Percentiles rank a stretch among this genome's conserved stretches.
phyloP scores from a whole-genome alignment of 78 protist species.

The Goniomonas avonlea region DNA sequence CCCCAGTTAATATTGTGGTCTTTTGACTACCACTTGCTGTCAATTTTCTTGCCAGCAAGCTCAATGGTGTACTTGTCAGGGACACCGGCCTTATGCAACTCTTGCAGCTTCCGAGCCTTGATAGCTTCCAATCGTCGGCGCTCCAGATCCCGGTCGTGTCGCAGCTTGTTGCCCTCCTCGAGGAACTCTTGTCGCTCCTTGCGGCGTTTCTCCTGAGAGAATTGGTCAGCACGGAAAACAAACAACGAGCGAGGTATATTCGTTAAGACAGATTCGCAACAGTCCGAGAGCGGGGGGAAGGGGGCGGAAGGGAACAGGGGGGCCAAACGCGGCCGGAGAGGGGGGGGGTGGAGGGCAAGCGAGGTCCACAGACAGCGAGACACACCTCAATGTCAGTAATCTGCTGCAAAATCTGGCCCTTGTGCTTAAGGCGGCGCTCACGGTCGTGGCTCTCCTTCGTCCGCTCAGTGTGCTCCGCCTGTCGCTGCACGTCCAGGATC shows the following conservation, averaged over 20 bases:
- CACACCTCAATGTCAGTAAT: slow-evolving; percentile 2
- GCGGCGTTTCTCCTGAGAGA: slow-evolving; percentile 18
- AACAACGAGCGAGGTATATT: too few species aligned
- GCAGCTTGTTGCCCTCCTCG: slow-evolving; percentile 40
- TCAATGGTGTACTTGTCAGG: slow-evolving; percentile 42
- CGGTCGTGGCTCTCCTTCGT: neutral
- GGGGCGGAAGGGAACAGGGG: too few species aligned
- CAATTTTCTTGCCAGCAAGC: neutral
- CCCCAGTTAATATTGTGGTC: too few species aligned
- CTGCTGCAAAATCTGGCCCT: slow-evolving; percentile 15
- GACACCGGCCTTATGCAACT: slow-evolving; percentile 12
- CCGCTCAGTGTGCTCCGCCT: slow-evolving; percentile 2
- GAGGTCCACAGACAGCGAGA: neutral
- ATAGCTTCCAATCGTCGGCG: slow-evolving; percentile 10
- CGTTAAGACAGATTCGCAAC: too few species aligned
- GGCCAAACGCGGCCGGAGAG: too few species aligned
- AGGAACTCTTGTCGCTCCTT: slow-evolving; percentile 31
- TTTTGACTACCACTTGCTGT: too few species aligned
- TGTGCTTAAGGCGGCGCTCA: neutral
- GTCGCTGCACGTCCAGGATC: slow-evolving; percentile 14
- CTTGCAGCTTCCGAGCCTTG: slow-evolving; percentile 33
- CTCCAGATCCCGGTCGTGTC: neutral
- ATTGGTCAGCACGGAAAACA: neutral
- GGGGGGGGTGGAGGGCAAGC: too few species aligned
- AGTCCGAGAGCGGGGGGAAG: too few species aligned